Evolutionary conservation across 1,139 yeast species (phyloP).

Genomic region (Pneumocystis jirovecii): DNA sequence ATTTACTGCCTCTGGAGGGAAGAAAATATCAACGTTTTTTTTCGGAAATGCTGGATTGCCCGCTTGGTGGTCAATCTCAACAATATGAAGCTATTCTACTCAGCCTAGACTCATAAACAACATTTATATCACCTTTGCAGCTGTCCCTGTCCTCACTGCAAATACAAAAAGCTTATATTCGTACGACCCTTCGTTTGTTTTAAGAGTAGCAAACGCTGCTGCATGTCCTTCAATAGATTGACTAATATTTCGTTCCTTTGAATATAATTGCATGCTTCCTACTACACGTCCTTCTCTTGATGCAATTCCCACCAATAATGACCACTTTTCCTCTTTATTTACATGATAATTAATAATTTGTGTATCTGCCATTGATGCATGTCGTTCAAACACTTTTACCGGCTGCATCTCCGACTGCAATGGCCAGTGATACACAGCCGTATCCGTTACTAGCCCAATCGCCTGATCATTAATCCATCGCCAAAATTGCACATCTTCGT

Average conservation of each 20-base stretch:
- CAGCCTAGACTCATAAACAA: not conserved
- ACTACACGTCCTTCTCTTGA: conserved; percentile 91
- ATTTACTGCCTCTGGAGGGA: conserved; percentile 91
- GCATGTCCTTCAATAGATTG: conserved; percentile 98
- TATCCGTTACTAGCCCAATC: conserved; percentile 73
- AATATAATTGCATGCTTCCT: conserved; percentile 87
- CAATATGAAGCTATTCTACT: conserved; percentile 61
- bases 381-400: conserved; percentile 64
- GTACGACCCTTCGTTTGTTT: conserved; percentile 54
- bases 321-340: conserved; percentile 75
- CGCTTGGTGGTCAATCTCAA: conserved; percentile 89
- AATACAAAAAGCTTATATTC: conserved; percentile 80
- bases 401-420: conserved; percentile 72
- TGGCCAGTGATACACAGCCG: conserved; percentile 65
- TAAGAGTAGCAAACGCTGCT: conserved; percentile 66
- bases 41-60: conserved; percentile 74
- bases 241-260: conserved; percentile 76
- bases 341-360: conserved; percentile 87
- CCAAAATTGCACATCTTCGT: conserved; percentile 90
- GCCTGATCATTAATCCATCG: conserved; percentile 67
- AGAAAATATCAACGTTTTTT: conserved; percentile 82
- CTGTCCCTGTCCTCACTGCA: conserved; percentile 72
- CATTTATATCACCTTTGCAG: conserved; percentile 36
- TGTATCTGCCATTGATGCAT: conserved; percentile 58
- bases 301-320: conserved; percentile 86